Evolutionary conservation across 2,329 filamentous ascomycete genomes (phyloP).

Genomic region (Aureobasidium sp.): DNA sequence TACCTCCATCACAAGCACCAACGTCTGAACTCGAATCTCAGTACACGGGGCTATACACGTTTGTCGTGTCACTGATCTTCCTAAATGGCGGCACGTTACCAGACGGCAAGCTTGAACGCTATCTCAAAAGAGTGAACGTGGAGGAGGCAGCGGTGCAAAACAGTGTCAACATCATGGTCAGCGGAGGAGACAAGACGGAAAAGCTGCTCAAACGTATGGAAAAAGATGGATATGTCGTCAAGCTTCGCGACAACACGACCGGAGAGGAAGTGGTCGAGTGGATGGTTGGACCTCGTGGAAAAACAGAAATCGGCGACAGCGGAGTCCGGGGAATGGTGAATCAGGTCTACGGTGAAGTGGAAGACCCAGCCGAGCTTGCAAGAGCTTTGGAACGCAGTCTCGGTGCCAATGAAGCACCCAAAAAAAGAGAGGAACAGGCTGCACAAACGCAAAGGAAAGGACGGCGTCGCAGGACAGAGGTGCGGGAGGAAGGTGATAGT

Average conservation of each 20-base stretch:
- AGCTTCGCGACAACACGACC: constrained; percentile 56
- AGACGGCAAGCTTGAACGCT: constrained; percentile 69
- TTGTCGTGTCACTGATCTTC: constrained; percentile 67
- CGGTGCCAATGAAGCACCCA: constrained; percentile 16
- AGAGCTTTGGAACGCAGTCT: constrained; percentile 27
- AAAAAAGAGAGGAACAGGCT: neutral
- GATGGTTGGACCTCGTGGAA: constrained; percentile 75
- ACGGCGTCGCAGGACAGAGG: neutral
- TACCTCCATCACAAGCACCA: constrained; percentile 58
- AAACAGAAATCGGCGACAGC: constrained; percentile 70
- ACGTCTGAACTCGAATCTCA: constrained; percentile 61
- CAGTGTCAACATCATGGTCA: constrained; percentile 15
- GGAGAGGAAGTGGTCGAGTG: constrained; percentile 74
- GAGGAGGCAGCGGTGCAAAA: constrained; percentile 45
- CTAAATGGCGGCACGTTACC: constrained; percentile 62
- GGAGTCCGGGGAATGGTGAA: constrained; percentile 63
- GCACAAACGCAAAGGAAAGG: neutral
- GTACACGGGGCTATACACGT: constrained; percentile 73
- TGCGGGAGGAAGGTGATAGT: neutral
- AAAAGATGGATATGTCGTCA: constrained; percentile 75
- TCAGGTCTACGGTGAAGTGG: constrained; percentile 41
- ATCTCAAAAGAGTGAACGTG: constrained; percentile 65
- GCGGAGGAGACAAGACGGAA: constrained; percentile 57
- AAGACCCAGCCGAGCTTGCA: constrained; percentile 26
- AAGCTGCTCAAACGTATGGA: constrained; percentile 64